A percentile compares a stretch with the other conserved stretches of the same genome.
Conservation (phyloP, 208 protist genomes). For the Strigomonas culicis region DNA sequence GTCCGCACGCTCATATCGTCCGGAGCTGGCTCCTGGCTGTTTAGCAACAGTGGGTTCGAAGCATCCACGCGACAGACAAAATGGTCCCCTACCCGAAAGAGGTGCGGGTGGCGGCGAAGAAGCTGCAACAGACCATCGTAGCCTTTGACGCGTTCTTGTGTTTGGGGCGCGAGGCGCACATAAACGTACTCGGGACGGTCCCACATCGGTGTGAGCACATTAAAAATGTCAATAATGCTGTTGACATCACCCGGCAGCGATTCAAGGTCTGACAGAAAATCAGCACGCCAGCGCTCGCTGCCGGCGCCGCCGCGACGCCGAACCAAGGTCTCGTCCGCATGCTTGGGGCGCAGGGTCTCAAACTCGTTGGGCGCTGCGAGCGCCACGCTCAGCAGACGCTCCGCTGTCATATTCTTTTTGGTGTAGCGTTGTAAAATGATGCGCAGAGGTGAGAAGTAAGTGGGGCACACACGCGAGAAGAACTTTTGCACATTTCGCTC, state of each 20-base stretch:
- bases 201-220: conserved; percentile 53
- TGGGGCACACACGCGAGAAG: conserved; percentile 63
- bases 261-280: conserved; percentile 66
- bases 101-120: conserved; percentile 48
- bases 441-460: conserved; percentile 66
- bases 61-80: conserved; percentile 74
- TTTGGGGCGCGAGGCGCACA: conserved; percentile 45
- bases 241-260: conserved; percentile 63
- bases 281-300: conserved; percentile 54
- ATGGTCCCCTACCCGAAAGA: conserved; percentile 64
- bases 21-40: conserved; percentile 22
- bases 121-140: conserved; percentile 59
- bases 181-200: conserved; percentile 83
- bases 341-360: conserved; percentile 43
- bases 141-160: conserved; percentile 47
- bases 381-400: conserved; percentile 30
- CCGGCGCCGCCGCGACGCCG: conserved; percentile 62
- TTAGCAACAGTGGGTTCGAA: conserved; percentile 44
- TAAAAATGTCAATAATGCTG: conserved; percentile 49
- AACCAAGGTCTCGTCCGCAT: conserved; percentile 52
- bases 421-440: conserved; percentile 76
- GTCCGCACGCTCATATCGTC: conserved; percentile 31
- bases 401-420: conserved; percentile 68
- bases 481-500: conserved; percentile 47
- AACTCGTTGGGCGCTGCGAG: conserved; percentile 45